Base-by-base conservation (phyloP, 257 asterid species). In the Parsonsia alboflavescens region DNA sequence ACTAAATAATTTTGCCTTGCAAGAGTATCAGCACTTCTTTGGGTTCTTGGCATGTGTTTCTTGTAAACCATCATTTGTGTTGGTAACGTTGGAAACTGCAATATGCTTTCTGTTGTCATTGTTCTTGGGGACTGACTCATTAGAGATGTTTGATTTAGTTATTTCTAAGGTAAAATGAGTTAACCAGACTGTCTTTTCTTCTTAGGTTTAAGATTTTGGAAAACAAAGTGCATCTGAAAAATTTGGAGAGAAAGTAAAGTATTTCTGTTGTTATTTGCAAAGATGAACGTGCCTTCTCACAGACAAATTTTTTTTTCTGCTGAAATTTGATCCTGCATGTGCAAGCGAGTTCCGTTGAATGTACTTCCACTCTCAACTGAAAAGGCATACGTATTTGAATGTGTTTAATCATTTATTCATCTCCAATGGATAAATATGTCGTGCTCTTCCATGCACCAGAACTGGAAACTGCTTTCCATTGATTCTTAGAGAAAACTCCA, bases 21-120 rank as follows among this genome's bases (percentile, higher is more conserved):
- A 58, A 45, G 58, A 62, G 42, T 22, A 22, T 49, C 78, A 53
- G 49, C 61, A 26, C n/a, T 16, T 48, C 26, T 62, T 39, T 70
- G 2, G 9, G 9, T 7, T 48, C 48, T 50, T 17, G n/a, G n/a
- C n/a, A n/a, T n/a, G n/a, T n/a, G n/a, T 30, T 69, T 45, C 42
- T 22, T 42, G 11, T 15, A 33, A 62, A 30, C 68, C 68, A 6
- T 15, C n/a, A 33, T 39, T 62, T 30, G 68, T 1, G 11, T 30
- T 33, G 21, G 41, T n/a, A n/a, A n/a, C n/a, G n/a, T n/a, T n/a
- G n/a, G n/a, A 28, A 21, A 59, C 5, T 26, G 17, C 1, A 58
- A 24, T 59, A 2, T 59, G 8, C 9, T 26, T 59, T 10, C 9
- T 1, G 4, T 10, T 59, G 42, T 59, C 11, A 7, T 59, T 15